These are phyloP conservation scores for Pichia sp. DNA, from an alignment of 1,139 yeast genomes.

Conservation along the genomic window DNA sequence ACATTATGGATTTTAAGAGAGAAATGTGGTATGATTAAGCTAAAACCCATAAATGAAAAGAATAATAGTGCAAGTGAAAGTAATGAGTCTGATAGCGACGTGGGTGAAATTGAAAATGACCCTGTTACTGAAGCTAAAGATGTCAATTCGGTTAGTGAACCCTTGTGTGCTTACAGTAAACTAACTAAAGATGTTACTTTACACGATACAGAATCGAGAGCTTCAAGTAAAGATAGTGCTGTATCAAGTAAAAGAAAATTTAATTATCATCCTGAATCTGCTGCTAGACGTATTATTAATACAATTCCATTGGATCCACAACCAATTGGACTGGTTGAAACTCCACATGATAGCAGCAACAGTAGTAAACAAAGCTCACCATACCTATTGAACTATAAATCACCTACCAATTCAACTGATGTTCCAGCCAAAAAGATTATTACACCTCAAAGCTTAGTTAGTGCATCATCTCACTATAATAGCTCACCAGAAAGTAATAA, in stretches of 20 bases:
- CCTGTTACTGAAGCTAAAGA: constrained; percentile 5
- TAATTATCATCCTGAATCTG: constrained; percentile 51
- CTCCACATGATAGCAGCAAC: constrained; percentile 18
- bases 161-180: constrained; percentile 6
- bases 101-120: constrained; percentile 27
- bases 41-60: constrained; percentile 31
- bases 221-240: constrained; percentile 9
- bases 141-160: constrained; percentile 15
- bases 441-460: constrained; percentile 10
- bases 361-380: constrained; percentile 23
- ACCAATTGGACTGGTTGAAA: constrained; percentile 42
- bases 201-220: constrained; percentile 3
- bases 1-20: constrained; percentile 77
- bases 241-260: constrained; percentile 15
- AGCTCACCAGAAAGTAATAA: constrained; percentile 3
- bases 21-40: constrained; percentile 76
- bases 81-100: constrained; percentile 21
- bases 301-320: constrained; percentile 80
- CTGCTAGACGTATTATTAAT: constrained; percentile 64
- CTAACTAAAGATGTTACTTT: background rate
- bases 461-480: constrained; percentile 1
- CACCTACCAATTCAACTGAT: constrained; percentile 8
- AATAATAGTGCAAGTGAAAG: constrained; percentile 30
- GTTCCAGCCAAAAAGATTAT: constrained; percentile 4
- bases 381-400: constrained; percentile 12